phyloP scores from a whole-genome alignment of 257 asterid genomes.

The Lantana camara region DNA sequence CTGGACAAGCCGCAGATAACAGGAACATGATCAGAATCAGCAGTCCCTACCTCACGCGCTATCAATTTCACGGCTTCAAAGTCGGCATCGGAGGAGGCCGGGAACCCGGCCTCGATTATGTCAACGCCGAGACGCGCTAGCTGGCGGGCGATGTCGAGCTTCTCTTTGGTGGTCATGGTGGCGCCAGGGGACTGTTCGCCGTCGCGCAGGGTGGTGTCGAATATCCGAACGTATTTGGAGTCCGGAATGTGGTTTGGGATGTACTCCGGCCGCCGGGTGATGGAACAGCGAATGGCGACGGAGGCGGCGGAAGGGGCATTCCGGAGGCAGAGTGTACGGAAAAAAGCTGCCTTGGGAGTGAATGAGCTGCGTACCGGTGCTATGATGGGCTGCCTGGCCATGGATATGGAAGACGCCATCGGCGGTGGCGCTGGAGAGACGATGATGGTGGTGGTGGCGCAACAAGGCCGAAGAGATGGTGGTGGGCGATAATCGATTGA shows the following conservation, averaged over 20 bases:
- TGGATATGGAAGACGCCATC: constrained; percentile 38
- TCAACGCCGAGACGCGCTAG: constrained; percentile 92
- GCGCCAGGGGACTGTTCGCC: constrained; percentile 99
- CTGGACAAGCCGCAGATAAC: constrained; percentile 92
- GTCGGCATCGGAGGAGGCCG: constrained; percentile 92
- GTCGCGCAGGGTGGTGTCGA: constrained; percentile 96
- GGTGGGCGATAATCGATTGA: no score
- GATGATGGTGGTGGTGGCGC: no score
- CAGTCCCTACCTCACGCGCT: constrained; percentile 76
- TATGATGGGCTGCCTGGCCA: constrained; percentile 32
- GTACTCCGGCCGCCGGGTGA: constrained; percentile 67
- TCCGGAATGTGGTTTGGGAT: constrained; percentile 74
- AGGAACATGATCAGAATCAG: constrained; percentile 57
- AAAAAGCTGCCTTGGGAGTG: constrained; percentile 2
- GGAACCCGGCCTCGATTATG: constrained; percentile 94
- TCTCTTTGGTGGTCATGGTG: constrained; percentile 92
- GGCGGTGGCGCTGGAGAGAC: no score
- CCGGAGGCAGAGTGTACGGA: constrained; percentile 21
- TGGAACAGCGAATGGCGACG: constrained; percentile 52
- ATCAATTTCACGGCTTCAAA: constrained; percentile 81
- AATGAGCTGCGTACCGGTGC: constrained; percentile 1
- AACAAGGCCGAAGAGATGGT: no score
- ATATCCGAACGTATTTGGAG: constrained; percentile 85
- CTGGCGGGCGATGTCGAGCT: constrained; percentile 83
- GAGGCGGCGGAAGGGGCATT: constrained; percentile 36